phyloP scores from a whole-genome alignment of 176 grass and related monocot genomes.

The Oryza meridionalis region DNA sequence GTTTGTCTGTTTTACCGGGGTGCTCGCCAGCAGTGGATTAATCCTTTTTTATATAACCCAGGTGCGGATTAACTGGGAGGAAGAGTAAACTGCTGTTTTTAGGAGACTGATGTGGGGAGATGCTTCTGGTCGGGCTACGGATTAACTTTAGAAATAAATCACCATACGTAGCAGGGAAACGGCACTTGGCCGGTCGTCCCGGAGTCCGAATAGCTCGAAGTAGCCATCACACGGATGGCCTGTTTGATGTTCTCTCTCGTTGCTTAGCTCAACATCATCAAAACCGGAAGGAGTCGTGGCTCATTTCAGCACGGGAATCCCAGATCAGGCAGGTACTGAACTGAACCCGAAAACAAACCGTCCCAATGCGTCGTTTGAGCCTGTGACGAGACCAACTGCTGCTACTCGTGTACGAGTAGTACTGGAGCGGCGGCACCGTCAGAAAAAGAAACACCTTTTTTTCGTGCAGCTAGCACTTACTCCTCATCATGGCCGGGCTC shows the following conservation, averaged over 20 bases:
- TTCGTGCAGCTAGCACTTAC: too few relatives aligned
- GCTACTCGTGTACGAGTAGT: neutral
- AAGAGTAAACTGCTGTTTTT: neutral
- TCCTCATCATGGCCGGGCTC: neutral
- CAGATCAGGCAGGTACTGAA: too few relatives aligned
- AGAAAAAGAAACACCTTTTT: neutral
- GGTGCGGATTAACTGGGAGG: neutral
- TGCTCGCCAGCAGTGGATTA: neutral
- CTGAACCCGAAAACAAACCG: too few relatives aligned
- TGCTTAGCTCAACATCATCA: neutral
- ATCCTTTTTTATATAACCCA: neutral
- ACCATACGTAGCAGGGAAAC: neutral
- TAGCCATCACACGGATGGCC: neutral
- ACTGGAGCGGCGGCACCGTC: neutral
- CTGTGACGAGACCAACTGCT: neutral
- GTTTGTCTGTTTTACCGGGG: conserved; percentile 33
- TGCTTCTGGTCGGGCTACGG: conserved; percentile 33
- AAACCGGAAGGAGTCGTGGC: neutral
- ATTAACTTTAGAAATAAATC: neutral
- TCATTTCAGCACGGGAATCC: neutral
- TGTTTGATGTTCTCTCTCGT: neutral
- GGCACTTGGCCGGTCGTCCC: neutral
- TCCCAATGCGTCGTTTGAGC: too few relatives aligned
- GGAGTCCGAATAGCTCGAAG: neutral
- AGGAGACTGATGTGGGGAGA: neutral